Base-by-base conservation (phyloP, 2,329 filamentous ascomycete species). In the Thielaviopsis punctulata region DNA sequence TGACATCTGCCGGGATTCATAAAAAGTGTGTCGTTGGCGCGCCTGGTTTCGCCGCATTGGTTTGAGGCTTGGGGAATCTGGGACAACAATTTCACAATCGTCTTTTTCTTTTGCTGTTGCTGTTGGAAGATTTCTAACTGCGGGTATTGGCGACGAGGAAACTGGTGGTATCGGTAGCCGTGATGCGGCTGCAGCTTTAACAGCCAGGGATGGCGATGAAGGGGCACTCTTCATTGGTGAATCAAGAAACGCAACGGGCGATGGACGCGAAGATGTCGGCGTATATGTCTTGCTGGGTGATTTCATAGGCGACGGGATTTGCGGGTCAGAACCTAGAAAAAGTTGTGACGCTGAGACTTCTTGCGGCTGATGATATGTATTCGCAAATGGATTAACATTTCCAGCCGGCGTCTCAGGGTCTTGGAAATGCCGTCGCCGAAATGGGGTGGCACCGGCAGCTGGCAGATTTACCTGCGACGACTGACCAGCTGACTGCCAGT, bases 221-320 rank as follows among this genome's bases (percentile, higher is more conserved):
- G 36, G 48, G 2, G 66, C 59, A 2, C 64, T 61, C 2, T 64
- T 61, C 2, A 73, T 75, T 3, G 72, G 69, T 1, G 66, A 63
- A 49, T 73, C 66, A 22, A 65, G 61, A 10, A 73, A 68, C 3
- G 70, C 58, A 43, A 69, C 64, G 0, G 75, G 75, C 1, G 76
- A 79, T 0, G 76, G 76, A 10, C 75, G 67, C 1, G 75, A 79
- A 1, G 74, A 78, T 0, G 75, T 78, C 19, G 76, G 76, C 54
- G 74, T 79, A 45, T 65, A 61, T 22, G 64, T 66, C 58, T 71
- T 75, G 15, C 69, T 59, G 1, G 5, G 25, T 27, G 5, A 5
- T 27, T 27, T 27, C 25, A 27, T 27, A 27, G 68, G 73, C 1
- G 75, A 77, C 1, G 76, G 77, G 27, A 65, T 65, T 56, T 76